Conservation (phyloP, 169 alveolate species). For the Plasmodium inui region DNA sequence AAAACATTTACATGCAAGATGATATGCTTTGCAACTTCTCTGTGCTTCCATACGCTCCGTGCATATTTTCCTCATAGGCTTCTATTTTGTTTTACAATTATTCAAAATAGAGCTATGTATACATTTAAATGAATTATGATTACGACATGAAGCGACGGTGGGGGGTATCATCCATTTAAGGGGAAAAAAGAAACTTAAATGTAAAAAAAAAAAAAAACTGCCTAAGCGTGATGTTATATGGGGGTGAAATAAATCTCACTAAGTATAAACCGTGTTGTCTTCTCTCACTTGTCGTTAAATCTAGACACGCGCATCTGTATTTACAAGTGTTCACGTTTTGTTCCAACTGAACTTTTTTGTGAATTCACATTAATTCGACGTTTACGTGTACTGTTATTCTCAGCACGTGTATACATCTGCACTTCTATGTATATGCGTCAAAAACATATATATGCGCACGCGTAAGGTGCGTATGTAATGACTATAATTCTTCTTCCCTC, state of each 20-base stretch:
- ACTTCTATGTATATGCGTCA: conserved; percentile 3
- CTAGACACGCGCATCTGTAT: neutral
- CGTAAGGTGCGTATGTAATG: neutral
- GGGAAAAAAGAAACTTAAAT: neutral
- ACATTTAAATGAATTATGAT: neutral
- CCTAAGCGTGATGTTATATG: neutral
- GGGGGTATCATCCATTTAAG: neutral
- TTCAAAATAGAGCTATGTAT: conserved; percentile 3
- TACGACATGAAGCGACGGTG: neutral
- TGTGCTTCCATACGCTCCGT: neutral
- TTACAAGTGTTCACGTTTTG: neutral
- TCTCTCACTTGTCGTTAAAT: conserved; percentile 12
- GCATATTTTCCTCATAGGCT: neutral
- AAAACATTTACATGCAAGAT: conserved; percentile 7
- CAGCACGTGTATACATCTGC: conserved; percentile 9
- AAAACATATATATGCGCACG: conserved; percentile 1
- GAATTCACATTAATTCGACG: conserved; percentile 6
- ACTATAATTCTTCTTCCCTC: conserved; percentile 20
- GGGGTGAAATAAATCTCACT: neutral
- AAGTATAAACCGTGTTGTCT: neutral
- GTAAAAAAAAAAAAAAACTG: neutral
- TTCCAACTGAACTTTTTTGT: neutral
- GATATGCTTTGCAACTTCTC: conserved; percentile 6
- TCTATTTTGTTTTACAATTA: conserved; percentile 10
- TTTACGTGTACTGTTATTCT: conserved; percentile 15